phyloP scores from a whole-genome alignment of 2,329 filamentous ascomycete species.

The Didymella pomorum region DNA sequence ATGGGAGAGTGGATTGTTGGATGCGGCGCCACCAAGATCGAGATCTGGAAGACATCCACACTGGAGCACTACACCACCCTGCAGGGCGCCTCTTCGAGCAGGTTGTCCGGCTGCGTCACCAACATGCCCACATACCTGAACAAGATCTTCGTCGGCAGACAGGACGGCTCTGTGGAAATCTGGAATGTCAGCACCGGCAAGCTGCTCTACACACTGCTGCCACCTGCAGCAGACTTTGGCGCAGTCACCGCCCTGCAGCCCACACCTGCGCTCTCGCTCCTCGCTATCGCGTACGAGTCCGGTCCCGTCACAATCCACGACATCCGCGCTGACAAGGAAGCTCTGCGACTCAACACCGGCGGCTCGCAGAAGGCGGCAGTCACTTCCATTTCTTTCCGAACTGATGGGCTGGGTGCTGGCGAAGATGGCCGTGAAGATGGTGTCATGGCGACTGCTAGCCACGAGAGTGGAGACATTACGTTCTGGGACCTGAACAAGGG shows the following conservation, averaged over 20 bases:
- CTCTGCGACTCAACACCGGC: conserved; percentile 74
- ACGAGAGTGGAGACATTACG: conserved; percentile 83
- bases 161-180: conserved; percentile 90
- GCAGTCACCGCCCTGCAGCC: conserved; percentile 88
- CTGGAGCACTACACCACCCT: conserved; percentile 92
- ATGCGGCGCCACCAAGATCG: conserved; percentile 76
- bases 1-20: conserved; percentile 93
- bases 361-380: conserved; percentile 69
- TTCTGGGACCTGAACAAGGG: conserved; percentile 96
- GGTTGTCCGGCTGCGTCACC: conserved; percentile 79
- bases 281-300: conserved; percentile 86
- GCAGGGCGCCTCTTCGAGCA: conserved; percentile 65
- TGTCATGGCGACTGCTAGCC: conserved; percentile 91
- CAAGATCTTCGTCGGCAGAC: conserved; percentile 89
- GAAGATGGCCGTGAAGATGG: conserved; percentile 83
- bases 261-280: conserved; percentile 80
- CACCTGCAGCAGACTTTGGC: conserved; percentile 75
- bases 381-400: conserved; percentile 87
- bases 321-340: conserved; percentile 76
- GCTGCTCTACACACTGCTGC: conserved; percentile 87
- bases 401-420: conserved; percentile 86
- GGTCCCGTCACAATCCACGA: conserved; percentile 84
- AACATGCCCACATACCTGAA: conserved; percentile 96
- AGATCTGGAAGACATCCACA: conserved; percentile 86
- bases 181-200: conserved; percentile 96